Evolutionary conservation across 2,329 filamentous ascomycete species (phyloP).

Genomic region (Coniochaeta sp.): DNA sequence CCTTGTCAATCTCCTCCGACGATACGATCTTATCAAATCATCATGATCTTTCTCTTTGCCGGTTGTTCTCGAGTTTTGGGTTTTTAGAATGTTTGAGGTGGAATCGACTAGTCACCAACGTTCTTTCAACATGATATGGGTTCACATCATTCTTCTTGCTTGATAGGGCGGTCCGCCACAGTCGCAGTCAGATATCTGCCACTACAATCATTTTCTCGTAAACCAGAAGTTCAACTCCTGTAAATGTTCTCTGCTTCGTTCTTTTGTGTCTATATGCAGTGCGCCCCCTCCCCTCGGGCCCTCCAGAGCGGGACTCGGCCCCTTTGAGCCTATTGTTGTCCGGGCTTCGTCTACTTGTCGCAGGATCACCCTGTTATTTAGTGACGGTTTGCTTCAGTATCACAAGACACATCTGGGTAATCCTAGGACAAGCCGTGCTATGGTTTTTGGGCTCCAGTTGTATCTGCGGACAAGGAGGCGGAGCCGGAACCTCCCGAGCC

Average conservation of each 20-base stretch:
- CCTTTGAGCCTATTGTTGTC: no score
- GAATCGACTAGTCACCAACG: neutral
- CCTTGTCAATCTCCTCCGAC: neutral
- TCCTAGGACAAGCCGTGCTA: no score
- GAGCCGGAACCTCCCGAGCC: neutral
- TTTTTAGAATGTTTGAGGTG: neutral
- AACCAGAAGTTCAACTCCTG: no score
- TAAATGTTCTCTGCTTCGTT: no score
- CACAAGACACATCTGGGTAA: no score
- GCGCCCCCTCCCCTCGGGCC: no score
- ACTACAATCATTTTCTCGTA: no score
- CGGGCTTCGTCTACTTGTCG: no score
- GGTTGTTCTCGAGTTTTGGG: neutral
- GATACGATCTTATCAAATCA: neutral
- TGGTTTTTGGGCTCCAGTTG: neutral
- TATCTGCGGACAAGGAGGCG: neutral
- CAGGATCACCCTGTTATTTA: no score
- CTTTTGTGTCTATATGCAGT: no score
- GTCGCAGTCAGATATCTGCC: neutral
- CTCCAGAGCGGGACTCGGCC: no score
- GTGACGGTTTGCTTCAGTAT: no score
- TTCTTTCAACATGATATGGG: slow-evolving; percentile 1
- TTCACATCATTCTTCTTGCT: neutral
- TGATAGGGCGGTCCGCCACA: neutral
- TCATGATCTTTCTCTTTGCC: neutral